These are phyloP conservation scores for Tuber brumale DNA, from an alignment of 495 filamentous ascomycete genomes.

Conservation along the genomic window DNA sequence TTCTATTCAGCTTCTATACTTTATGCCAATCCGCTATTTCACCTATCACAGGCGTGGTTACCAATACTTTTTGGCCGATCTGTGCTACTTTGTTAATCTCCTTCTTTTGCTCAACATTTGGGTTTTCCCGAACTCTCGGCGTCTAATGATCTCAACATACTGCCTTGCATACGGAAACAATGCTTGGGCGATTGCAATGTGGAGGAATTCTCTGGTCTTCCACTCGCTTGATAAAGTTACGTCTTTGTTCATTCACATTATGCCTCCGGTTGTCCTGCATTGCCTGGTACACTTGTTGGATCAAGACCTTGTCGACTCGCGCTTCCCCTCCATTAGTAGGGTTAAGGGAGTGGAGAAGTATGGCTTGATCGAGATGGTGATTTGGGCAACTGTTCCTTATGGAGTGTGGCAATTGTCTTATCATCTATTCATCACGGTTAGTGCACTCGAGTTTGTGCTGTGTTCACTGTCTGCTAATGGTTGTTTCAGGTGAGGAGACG, in stretches of 20 bases:
- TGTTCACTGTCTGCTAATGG: neutral
- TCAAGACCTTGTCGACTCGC: conserved; percentile 54
- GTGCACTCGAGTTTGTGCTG: conserved; percentile 39
- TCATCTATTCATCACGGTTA: conserved; percentile 88
- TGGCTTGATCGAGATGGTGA: conserved; percentile 71
- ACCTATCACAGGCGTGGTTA: conserved; percentile 84
- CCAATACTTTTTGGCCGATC: conserved; percentile 87
- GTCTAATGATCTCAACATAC: conserved; percentile 86
- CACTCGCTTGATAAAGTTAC: conserved; percentile 82
- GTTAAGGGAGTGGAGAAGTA: conserved; percentile 79
- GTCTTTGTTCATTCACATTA: conserved; percentile 95
- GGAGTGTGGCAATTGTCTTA: conserved; percentile 85
- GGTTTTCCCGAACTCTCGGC: conserved; percentile 83
- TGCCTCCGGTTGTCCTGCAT: conserved; percentile 89
- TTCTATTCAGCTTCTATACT: conserved; percentile 74
- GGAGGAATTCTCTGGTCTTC: conserved; percentile 96
- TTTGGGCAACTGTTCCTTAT: conserved; percentile 91
- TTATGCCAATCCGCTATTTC: conserved; percentile 92
- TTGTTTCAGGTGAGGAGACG: conserved; percentile 49
- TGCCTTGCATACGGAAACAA: conserved; percentile 94
- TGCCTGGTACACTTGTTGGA: conserved; percentile 79
- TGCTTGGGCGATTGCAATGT: conserved; percentile 97
- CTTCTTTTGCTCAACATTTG: conserved; percentile 76
- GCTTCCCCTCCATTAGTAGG: conserved; percentile 81
- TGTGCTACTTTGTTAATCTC: conserved; percentile 97